Evolutionary conservation across 441 rosid genomes (phyloP).

Genomic region (Adansonia madagascariensis): DNA sequence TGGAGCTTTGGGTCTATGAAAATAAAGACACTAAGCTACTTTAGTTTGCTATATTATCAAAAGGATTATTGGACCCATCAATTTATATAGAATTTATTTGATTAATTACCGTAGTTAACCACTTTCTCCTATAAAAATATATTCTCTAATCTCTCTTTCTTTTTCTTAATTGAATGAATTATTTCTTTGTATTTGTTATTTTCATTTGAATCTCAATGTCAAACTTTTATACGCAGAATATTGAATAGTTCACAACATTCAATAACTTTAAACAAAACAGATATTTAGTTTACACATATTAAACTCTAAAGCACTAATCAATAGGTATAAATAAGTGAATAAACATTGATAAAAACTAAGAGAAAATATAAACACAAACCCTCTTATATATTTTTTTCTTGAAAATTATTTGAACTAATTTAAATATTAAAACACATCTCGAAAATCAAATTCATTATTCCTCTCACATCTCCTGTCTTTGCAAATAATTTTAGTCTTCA

Average conservation of each 20-base stretch:
- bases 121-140: not conserved
- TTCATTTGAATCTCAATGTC: not conserved
- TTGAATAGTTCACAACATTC: not conserved
- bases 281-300: not conserved
- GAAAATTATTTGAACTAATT: too few relatives aligned
- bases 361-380: too few relatives aligned
- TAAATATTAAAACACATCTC: too few relatives aligned
- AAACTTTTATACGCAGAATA: not conserved
- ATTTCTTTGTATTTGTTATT: not conserved
- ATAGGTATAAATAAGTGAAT: too few relatives aligned
- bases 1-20: not conserved
- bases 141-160: not conserved
- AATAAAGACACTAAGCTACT: not conserved
- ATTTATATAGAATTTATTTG: slow-evolving; percentile 8
- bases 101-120: not conserved
- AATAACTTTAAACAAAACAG: not conserved
- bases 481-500: not conserved
- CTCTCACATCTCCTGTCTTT: too few relatives aligned
- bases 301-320: too few relatives aligned
- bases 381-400: too few relatives aligned
- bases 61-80: not conserved
- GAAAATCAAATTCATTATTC: too few relatives aligned
- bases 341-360: too few relatives aligned
- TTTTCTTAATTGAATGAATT: not conserved
- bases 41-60: not conserved